These are phyloP conservation scores for Ceratocystis alfenasii DNA, from an alignment of 2,329 filamentous ascomycete genomes.

Conservation along the genomic window DNA sequence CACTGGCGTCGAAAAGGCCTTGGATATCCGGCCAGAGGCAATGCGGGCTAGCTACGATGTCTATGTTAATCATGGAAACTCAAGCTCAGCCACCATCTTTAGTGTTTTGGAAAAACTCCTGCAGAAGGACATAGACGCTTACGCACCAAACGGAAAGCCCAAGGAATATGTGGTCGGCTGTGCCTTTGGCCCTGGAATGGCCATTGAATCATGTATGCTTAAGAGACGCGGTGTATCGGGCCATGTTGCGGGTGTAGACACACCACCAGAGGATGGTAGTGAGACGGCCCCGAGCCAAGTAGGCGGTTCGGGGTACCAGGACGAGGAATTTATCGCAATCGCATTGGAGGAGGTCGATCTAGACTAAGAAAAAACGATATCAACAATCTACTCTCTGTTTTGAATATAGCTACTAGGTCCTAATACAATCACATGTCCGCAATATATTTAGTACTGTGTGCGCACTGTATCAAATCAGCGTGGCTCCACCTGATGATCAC, in stretches of 20 bases:
- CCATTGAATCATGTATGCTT: constrained; percentile 56
- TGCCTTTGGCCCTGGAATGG: constrained; percentile 58
- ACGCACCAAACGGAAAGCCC: constrained; percentile 39
- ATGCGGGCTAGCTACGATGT: constrained; percentile 59
- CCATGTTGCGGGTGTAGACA: constrained; percentile 34
- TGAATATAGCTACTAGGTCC: not conserved
- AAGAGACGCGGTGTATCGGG: constrained; percentile 34
- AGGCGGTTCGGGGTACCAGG: constrained; percentile 29
- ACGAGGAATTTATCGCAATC: constrained; percentile 24
- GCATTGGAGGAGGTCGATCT: constrained; percentile 25
- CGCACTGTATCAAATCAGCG: not conserved
- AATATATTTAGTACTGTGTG: not conserved
- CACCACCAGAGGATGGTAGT: constrained; percentile 44
- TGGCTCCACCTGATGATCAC: not conserved
- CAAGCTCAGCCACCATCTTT: constrained; percentile 56
- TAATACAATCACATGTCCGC: not conserved
- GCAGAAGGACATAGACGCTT: constrained; percentile 46
- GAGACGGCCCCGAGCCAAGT: constrained; percentile 35
- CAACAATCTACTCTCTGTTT: not conserved
- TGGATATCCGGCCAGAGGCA: constrained; percentile 49
- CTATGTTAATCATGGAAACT: constrained; percentile 58
- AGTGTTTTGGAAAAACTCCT: constrained; percentile 53
- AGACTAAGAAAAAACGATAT: constrained; percentile 22
- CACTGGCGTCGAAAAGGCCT: constrained; percentile 46
- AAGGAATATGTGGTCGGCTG: constrained; percentile 52